Evolutionary conservation across 495 filamentous ascomycete species (phyloP).

Genomic region (Trichoderma asperelloides): DNA sequence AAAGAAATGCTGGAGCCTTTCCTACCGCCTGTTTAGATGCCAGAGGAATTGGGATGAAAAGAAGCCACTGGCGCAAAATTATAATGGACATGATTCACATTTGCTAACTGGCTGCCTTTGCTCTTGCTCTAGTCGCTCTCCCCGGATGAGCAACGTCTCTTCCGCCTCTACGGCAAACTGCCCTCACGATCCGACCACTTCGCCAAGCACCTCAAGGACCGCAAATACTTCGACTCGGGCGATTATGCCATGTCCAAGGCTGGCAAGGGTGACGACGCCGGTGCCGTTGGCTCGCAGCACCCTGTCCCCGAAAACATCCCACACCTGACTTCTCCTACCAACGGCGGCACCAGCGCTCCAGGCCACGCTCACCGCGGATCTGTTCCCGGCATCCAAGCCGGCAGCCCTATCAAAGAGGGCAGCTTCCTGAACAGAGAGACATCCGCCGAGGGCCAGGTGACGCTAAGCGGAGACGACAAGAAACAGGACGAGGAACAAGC

Average conservation of each 20-base stretch:
- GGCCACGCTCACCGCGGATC: constrained; percentile 36
- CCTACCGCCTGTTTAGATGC: no score
- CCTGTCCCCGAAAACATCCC: constrained; percentile 95
- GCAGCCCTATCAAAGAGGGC: constrained; percentile 79
- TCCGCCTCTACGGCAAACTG: constrained; percentile 94
- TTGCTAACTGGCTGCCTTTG: constrained; percentile 13
- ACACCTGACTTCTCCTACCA: constrained; percentile 64
- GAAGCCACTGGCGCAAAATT: no score
- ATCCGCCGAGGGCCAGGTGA: constrained; percentile 51
- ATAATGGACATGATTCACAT: no score
- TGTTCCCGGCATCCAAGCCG: constrained; percentile 47
- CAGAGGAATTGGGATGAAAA: no score
- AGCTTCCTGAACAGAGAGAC: constrained; percentile 72
- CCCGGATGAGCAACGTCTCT: constrained; percentile 88
- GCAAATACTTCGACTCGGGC: constrained; percentile 98
- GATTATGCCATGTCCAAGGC: constrained; percentile 98
- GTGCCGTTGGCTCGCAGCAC: constrained; percentile 87
- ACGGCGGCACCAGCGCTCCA: constrained; percentile 34
- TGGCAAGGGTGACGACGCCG: constrained; percentile 91
- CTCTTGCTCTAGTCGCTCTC: constrained; percentile 56
- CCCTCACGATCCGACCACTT: constrained; percentile 92
- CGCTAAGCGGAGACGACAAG: constrained; percentile 8
- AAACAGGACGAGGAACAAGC: not conserved
- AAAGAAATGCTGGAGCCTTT: not conserved
- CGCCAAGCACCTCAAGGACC: constrained; percentile 95